Evolutionary conservation across 2,329 filamentous ascomycete genomes (phyloP), one percentile per base, ranked within the genome.

Genomic region (Xylaria sp.): DNA sequence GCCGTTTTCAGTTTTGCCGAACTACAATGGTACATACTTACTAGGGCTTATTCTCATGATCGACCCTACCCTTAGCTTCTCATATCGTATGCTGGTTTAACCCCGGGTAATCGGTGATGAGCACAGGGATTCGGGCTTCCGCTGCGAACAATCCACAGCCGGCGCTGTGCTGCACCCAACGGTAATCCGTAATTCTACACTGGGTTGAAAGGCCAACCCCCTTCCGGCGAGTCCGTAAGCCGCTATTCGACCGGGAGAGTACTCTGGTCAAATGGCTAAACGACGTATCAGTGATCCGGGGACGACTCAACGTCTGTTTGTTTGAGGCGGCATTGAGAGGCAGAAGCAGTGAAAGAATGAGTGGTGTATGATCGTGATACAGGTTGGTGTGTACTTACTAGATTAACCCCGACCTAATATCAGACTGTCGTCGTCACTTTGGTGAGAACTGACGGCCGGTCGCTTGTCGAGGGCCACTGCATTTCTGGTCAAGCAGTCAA

Each of bases 271-370:
- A 9, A 30, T 19, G 18, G 11, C 86, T 6, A 83, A 84, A 16
- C 86, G 83, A 80, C 11, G 23, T 49, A 8, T 10, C 7, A 11
- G 6, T 30, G 47, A 49, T 49, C 18, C 7, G 18, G 23, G 4
- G 47, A 49, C 23, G 47, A 49, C 18, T 30, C 9, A 1, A 30
- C 47, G 9, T 23, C 10, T 7, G 9, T 23, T 23, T 7, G 9
- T 49, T 23, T 18, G 47, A 16, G 42, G n/a, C 30, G 19, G 13
- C 49, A 51, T 51, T 13, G 8, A 49, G 47, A 49, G 9, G 30
- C 4, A 23, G 59, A 75, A 75, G 53, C 84, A 80, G 78, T 83
- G 83, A 10, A 83, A 79, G 34, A 87, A 82, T 85, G 74, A 75
- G 80, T 76, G 44, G 10, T 23, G 39, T 42, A 49, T 18, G 6